Evolutionary conservation across 495 filamentous ascomycete species (phyloP), one percentile per base, ranked within the genome.

Genomic region (Tuber brumale): DNA sequence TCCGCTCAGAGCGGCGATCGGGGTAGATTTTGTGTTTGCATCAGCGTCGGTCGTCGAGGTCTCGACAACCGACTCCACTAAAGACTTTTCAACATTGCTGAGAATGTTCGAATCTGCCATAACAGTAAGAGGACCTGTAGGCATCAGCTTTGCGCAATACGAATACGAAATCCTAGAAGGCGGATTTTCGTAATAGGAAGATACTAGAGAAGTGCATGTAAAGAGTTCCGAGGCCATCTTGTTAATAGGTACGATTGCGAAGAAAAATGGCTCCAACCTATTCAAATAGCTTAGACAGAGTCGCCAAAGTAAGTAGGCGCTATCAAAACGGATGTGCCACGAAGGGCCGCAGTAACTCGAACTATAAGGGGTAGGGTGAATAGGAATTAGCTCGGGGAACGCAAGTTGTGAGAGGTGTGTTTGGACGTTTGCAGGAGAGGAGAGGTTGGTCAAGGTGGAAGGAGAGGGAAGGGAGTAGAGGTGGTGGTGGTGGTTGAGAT

Each of bases 11-110:
- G 73, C 78, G 72, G 88, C 87, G 89, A 86, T 76, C 83, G 74
- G 76, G 76, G 85, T 86, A 85, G 86, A 87, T 84, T 85, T 87
- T 83, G 85, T 87, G 86, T 86, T 89, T 88, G 87, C 90, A 91
- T 88, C 85, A 88, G 88, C 90, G 88, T 89, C 90, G 89, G 89
- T 89, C 86, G 88, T 88, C 89, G 89, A 90, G 85, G 84, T 82
- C 83, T 89, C 89, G 89, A 90, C 89, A 87, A 89, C 88, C 91
- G 90, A 92, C 90, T 86, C 86, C 86, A 87, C 88, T 89, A 90
- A 86, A 87, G 79, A 82, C 82, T 91, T 88, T 91, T 92, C 90
- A 90, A 92, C 90, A 92, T 92, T 88, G 86, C 90, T 89, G 87
- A 84, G 86, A 84, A 84, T 88, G 88, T 89, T 89, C 90, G 80